Evolutionary conservation across 768 basidiomycete species (phyloP).

Genomic region (Coprinellus micaceus): DNA sequence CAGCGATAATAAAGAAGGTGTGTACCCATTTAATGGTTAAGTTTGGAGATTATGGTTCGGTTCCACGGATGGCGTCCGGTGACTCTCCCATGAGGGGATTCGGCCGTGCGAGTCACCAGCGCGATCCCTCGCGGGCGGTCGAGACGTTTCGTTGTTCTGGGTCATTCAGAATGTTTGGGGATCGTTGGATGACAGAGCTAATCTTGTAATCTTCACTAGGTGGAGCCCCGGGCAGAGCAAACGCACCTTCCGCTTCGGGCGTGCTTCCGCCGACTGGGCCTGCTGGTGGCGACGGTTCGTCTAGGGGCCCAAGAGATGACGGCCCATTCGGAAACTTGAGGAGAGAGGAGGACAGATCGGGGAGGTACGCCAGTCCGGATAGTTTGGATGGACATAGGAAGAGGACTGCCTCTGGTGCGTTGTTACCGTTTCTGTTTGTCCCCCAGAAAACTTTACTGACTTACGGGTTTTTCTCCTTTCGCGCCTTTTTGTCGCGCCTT

Average conservation of each 20-base stretch:
- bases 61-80: not conserved
- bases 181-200: too few species aligned
- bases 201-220: not conserved
- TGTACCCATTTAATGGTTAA: not conserved
- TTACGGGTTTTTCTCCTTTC: too few species aligned
- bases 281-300: not conserved
- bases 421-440: too few species aligned
- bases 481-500: not conserved
- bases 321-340: too few species aligned
- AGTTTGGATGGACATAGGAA: conserved; percentile 57
- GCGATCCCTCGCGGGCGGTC: too few species aligned
- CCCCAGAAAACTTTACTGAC: too few species aligned
- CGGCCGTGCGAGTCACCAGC: too few species aligned
- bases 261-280: not conserved
- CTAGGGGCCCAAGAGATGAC: too few species aligned
- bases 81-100: too few species aligned
- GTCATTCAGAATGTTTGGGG: too few species aligned
- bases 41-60: not conserved
- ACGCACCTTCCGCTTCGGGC: not conserved
- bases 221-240: not conserved
- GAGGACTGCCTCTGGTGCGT: conserved; percentile 64
- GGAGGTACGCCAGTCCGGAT: conserved; percentile 38
- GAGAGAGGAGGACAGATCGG: too few species aligned
- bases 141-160: too few species aligned
- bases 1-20: conserved; percentile 4